A percentile compares a stretch with the other conserved stretches of the same genome.
These are phyloP conservation scores for Rubia balearica DNA, from an alignment of 305 asterid genomes.

Conservation along the genomic window DNA sequence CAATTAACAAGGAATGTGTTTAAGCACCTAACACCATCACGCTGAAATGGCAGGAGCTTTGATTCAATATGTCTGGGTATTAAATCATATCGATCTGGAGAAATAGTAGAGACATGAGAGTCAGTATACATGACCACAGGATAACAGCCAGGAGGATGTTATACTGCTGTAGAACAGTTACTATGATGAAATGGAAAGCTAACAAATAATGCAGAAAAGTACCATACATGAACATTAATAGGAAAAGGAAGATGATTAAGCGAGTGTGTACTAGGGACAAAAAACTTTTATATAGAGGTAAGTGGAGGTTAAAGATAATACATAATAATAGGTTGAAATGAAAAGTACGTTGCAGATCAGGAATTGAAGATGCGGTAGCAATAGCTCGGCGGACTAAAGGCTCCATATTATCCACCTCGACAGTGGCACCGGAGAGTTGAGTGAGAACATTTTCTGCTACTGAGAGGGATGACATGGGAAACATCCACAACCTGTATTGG, in stretches of 20 bases:
- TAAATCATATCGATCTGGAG: slow-evolving; percentile 52
- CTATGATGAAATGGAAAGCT: not conserved
- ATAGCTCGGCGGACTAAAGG: slow-evolving; percentile 88
- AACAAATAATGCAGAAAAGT: not conserved
- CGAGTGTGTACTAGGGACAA: no score
- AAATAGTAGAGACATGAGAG: slow-evolving; percentile 16
- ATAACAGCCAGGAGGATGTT: not conserved
- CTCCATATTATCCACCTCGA: slow-evolving; percentile 87
- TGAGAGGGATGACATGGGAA: slow-evolving; percentile 65
- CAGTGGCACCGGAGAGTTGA: slow-evolving; percentile 41
- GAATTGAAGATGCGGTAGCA: slow-evolving; percentile 64
- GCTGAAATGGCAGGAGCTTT: slow-evolving; percentile 86
- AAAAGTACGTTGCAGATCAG: slow-evolving; percentile 73
- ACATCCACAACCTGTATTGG: slow-evolving; percentile 75
- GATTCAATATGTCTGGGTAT: slow-evolving; percentile 62
- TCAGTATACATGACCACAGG: not conserved
- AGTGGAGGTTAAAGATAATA: no score
- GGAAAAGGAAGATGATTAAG: no score
- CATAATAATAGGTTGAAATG: not conserved
- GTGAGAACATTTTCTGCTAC: slow-evolving; percentile 61
- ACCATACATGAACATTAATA: not conserved
- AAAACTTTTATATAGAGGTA: no score
- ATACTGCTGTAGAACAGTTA: not conserved
- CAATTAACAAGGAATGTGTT: slow-evolving; percentile 15
- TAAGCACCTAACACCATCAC: slow-evolving; percentile 84